Evolutionary conservation across 306 rosid species (phyloP).

Genomic region (Vigna radiata): DNA sequence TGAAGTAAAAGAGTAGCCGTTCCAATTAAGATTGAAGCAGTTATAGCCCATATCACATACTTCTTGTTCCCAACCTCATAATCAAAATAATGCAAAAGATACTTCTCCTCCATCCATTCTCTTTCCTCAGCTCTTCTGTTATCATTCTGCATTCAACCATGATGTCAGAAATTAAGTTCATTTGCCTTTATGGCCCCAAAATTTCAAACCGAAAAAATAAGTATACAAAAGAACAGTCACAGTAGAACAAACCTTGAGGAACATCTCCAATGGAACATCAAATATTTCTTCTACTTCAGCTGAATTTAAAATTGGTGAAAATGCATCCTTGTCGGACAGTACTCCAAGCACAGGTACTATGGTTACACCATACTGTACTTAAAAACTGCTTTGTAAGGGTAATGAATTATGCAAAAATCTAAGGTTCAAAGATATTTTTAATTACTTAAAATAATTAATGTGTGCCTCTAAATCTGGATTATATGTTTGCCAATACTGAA

Average conservation of each 20-base stretch:
- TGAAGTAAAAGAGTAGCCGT: conserved; percentile 66
- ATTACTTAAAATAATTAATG: too few species aligned
- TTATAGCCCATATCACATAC: conserved; percentile 86
- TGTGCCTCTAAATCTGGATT: neutral
- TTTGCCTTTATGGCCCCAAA: neutral
- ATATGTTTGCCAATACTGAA: neutral
- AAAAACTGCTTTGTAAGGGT: conserved; percentile 29
- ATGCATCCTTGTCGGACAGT: conserved; percentile 65
- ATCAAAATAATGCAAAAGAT: conserved; percentile 71
- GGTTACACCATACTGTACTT: conserved; percentile 61
- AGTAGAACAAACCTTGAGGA: conserved; percentile 71
- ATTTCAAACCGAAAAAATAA: neutral
- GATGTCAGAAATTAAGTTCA: conserved; percentile 30
- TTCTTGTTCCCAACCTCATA: conserved; percentile 57
- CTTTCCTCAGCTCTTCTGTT: conserved; percentile 77
- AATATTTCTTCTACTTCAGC: conserved; percentile 86
- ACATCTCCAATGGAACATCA: conserved; percentile 88
- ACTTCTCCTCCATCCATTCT: conserved; percentile 73
- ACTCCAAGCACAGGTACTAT: conserved; percentile 86
- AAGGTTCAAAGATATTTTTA: neutral
- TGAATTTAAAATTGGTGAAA: conserved; percentile 64
- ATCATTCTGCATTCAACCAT: conserved; percentile 66
- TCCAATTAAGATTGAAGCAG: conserved; percentile 80
- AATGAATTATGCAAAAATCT: conserved; percentile 3
- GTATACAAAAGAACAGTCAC: conserved; percentile 25